Evolutionary conservation across 441 rosid species (phyloP), one percentile per base, ranked within the genome.

Genomic region (Corymbia citriodora): DNA sequence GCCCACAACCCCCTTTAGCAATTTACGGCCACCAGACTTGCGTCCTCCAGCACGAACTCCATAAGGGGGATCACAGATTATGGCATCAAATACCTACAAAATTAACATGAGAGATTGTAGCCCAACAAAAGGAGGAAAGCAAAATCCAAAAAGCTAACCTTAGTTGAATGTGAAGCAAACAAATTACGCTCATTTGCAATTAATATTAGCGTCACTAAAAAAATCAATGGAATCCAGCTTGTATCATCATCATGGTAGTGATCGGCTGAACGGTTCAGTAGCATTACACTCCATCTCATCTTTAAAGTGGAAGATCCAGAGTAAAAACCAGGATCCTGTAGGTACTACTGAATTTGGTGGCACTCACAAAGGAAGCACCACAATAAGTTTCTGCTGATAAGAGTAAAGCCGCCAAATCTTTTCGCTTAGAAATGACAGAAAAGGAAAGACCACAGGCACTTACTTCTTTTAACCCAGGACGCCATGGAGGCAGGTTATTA

Each of bases 31-130:
- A 89, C 99, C 99, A 2, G 99, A 97, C 92, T 98, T 98, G 54
- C 98, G 97, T 25, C 99, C 99, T 85, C 99, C 97, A 90, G 99
- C 99, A 33, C 99, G 96, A 91, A 98, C 99, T 17, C 99, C 99
- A 53, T 97, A 98, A 31, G 99, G 99, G 72, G 99, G 99, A 91
- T 98, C 99, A 52, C 99, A 97, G 27, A 97, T 93, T 87, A 98
- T 97, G 57, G 99, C 98, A 93, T 98, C 98, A 89, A 97, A 97
- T 65, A 96, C 93, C 99, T 98, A 91, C 15, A 90, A 10, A 74
- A 90, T 83, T 79, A 89, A 86, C 31, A 45, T 21, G 31, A 55
- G 68, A 36, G 68, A 48, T 55, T 5, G 10, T 55, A 19, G 52
- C 65, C 54, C 33, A 1, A 33, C 3, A 9, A 25, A 87, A 87